Percentiles rank a stretch among this genome's conserved stretches.
Evolutionary conservation across 1,284 basidiomycete species (phyloP).

Genomic region (Ceratobasidium sp.): DNA sequence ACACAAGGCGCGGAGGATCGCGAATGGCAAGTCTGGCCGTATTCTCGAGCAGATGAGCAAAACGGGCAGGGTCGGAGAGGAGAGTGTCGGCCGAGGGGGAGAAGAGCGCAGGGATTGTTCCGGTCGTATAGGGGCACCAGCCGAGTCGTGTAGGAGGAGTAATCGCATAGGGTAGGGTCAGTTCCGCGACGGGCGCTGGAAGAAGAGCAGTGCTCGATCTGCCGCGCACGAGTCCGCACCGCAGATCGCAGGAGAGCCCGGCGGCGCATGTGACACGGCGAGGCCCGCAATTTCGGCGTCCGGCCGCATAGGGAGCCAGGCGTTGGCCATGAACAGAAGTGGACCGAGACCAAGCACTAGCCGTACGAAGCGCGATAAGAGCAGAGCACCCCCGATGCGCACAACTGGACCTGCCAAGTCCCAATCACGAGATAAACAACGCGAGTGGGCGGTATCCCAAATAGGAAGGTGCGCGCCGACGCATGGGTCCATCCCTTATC

Average conservation of each 20-base stretch:
- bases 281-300: conserved; percentile 24
- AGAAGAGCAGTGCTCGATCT: conserved; percentile 18
- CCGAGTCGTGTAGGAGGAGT: neutral
- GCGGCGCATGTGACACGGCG: conserved; percentile 40
- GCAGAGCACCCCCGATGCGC: neutral
- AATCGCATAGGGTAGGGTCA: neutral
- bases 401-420: conserved; percentile 17
- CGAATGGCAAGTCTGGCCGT: neutral
- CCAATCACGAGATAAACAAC: conserved; percentile 2
- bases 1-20: conserved; percentile 6
- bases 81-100: conserved; percentile 10
- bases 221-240: conserved; percentile 42
- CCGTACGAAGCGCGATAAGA: conserved; percentile 16
- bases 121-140: conserved; percentile 13
- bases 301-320: neutral
- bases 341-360: conserved; percentile 2
- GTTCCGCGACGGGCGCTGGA: conserved; percentile 16
- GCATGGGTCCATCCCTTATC: conserved; percentile 31
- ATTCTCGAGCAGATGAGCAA: neutral
- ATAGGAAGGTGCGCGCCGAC: conserved; percentile 24
- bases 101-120: conserved; percentile 10
- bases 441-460: conserved; percentile 4
- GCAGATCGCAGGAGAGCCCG: conserved; percentile 31
- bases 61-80: conserved; percentile 5
- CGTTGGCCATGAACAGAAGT: neutral